A percentile compares a stretch with the other conserved stretches of the same genome.
Conservation (phyloP, 306 rosid genomes). For the Quercus variabilis region DNA sequence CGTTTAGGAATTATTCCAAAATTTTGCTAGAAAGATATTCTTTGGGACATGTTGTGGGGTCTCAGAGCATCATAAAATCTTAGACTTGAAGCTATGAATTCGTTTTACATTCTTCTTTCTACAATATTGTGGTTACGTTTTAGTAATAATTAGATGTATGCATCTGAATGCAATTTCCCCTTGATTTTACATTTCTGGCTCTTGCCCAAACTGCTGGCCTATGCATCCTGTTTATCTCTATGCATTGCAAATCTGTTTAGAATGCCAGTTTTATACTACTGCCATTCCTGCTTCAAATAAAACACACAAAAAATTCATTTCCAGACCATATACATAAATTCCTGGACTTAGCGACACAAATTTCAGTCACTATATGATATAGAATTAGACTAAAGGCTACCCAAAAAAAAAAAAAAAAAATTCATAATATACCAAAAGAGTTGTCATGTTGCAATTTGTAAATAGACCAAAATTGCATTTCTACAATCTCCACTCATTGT, state of each 20-base stretch:
- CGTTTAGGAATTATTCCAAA: background rate
- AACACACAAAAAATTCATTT: background rate
- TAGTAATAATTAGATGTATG: background rate
- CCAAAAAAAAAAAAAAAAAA: background rate
- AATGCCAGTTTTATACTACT: background rate
- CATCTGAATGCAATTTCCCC: background rate
- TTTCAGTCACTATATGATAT: background rate
- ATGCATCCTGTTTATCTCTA: too few relatives aligned
- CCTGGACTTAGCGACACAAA: background rate
- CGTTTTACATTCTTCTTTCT: background rate
- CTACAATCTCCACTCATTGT: background rate
- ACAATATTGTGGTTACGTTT: background rate
- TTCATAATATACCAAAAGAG: constrained; percentile 12
- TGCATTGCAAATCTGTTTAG: too few relatives aligned
- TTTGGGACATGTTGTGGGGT: background rate
- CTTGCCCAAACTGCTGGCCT: too few relatives aligned
- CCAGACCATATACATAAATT: background rate
- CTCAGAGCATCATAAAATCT: background rate
- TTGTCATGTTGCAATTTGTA: background rate
- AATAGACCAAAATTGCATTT: too few relatives aligned
- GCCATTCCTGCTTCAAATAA: background rate
- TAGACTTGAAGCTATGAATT: background rate
- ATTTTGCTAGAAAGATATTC: background rate
- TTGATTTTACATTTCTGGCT: background rate
- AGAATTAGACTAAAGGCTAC: constrained; percentile 8